A percentile compares a stretch with the other conserved stretches of the same genome.
These are phyloP conservation scores for Macrotyloma uniflorum DNA, from an alignment of 306 rosid species.

Conservation along the genomic window DNA sequence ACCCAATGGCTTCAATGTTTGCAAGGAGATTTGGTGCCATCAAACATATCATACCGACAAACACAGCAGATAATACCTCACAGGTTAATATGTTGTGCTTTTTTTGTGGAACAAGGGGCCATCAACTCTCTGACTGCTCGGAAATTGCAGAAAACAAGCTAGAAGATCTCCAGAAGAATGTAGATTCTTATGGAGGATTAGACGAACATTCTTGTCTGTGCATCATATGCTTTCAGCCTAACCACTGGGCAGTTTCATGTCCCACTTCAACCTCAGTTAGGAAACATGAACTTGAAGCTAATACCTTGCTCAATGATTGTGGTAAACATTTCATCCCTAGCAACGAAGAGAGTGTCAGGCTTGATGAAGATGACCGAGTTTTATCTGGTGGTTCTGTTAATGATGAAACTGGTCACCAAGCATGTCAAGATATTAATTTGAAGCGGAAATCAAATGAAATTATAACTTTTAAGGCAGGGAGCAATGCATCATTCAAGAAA, in stretches of 20 bases:
- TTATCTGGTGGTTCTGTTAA: constrained; percentile 32
- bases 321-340: constrained; percentile 31
- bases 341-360: constrained; percentile 43
- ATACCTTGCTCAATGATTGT: constrained; percentile 34
- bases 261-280: constrained; percentile 46
- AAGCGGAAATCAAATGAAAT: constrained; percentile 44
- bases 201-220: constrained; percentile 51
- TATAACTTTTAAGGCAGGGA: constrained; percentile 26
- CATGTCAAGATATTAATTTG: constrained; percentile 39
- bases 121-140: constrained; percentile 58
- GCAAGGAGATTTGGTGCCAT: constrained; percentile 70
- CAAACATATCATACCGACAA: constrained; percentile 49
- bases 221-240: constrained; percentile 61
- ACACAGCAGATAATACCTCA: constrained; percentile 42
- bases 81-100: constrained; percentile 51
- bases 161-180: constrained; percentile 58
- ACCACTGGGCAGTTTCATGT: constrained; percentile 78
- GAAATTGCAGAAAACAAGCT: constrained; percentile 50
- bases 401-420: constrained; percentile 37
- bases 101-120: constrained; percentile 79
- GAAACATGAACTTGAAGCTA: constrained; percentile 41
- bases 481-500: constrained; percentile 46
- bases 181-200: constrained; percentile 41
- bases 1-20: constrained; percentile 62
- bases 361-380: constrained; percentile 33